phyloP scores from a whole-genome alignment of 2,329 filamentous ascomycete species.

The Cercospora sp. region DNA sequence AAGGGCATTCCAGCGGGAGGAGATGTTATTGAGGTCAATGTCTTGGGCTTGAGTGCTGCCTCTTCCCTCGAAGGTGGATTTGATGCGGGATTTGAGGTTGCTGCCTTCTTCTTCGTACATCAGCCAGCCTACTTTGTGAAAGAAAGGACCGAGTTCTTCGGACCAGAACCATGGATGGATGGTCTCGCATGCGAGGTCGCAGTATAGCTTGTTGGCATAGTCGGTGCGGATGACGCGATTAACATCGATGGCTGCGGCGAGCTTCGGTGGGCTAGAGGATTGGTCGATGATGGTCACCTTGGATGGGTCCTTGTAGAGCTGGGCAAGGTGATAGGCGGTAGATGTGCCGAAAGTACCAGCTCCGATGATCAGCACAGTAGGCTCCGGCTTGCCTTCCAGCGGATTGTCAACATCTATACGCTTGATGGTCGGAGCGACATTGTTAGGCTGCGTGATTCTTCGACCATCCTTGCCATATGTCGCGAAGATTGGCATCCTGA shows the following conservation, averaged over 20 bases:
- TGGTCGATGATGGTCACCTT: conserved; percentile 61
- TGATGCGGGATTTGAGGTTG: conserved; percentile 47
- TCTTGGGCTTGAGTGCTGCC: conserved; percentile 44
- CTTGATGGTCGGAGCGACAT: conserved; percentile 16
- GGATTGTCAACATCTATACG: conserved; percentile 24
- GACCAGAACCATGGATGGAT: conserved; percentile 43
- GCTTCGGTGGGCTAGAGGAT: conserved; percentile 51
- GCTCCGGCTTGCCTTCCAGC: conserved; percentile 22
- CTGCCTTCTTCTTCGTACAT: conserved; percentile 50
- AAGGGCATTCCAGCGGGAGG: conserved; percentile 44
- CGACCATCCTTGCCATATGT: conserved; percentile 11
- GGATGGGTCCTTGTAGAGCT: conserved; percentile 51
- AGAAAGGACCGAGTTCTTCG: conserved; percentile 44
- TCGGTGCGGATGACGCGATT: conserved; percentile 40
- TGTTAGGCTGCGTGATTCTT: conserved; percentile 17
- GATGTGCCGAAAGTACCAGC: conserved; percentile 33
- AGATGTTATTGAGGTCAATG: conserved; percentile 48
- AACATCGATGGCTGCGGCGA: conserved; percentile 39
- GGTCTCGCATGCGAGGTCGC: conserved; percentile 41
- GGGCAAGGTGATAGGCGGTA: conserved; percentile 38
- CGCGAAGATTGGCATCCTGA: conserved; percentile 11
- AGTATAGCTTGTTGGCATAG: conserved; percentile 36
- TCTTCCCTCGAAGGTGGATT: conserved; percentile 55
- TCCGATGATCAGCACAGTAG: conserved; percentile 30
- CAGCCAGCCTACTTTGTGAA: conserved; percentile 62